phyloP scores from a whole-genome alignment of 1,284 basidiomycete genomes.

The Tilletia horrida region DNA sequence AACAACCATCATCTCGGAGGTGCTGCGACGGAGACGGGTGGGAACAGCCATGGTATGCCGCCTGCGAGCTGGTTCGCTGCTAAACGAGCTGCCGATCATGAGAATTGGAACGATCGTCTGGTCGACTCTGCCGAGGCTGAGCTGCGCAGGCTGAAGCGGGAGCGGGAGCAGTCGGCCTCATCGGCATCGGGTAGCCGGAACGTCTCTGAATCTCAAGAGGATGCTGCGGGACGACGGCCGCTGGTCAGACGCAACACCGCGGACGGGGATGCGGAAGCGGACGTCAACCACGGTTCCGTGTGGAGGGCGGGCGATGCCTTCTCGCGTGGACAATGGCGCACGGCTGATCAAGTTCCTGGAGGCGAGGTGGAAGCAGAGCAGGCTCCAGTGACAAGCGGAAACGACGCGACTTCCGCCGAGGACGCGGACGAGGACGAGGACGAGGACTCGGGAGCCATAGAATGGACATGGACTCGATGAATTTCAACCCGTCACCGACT shows the following conservation, averaged over 20 bases:
- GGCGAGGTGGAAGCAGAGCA: not conserved
- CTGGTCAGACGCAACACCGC: not conserved
- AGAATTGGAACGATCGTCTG: slow-evolving; percentile 6
- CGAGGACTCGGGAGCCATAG: not conserved
- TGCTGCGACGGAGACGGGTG: not conserved
- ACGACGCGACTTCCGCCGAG: not conserved
- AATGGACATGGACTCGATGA: slow-evolving; percentile 7
- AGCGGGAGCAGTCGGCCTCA: not conserved
- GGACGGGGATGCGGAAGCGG: not conserved
- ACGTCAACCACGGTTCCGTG: slow-evolving; percentile 3
- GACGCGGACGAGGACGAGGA: not conserved
- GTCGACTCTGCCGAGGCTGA: not conserved
- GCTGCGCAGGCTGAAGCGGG: not conserved
- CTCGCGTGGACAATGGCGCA: slow-evolving; percentile 7
- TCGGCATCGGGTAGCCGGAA: not conserved
- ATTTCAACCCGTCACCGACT: too few relatives aligned
- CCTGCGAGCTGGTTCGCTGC: slow-evolving; percentile 8
- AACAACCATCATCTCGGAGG: not conserved
- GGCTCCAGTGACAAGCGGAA: not conserved
- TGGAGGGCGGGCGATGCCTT: slow-evolving; percentile 1
- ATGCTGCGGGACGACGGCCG: not conserved
- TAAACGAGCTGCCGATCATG: not conserved
- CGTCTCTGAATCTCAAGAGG: not conserved
- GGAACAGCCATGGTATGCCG: not conserved
- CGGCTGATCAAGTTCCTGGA: not conserved